Evolutionary conservation across 2,329 filamentous ascomycete genomes (phyloP).

Genomic region (Fusarium nygamai): DNA sequence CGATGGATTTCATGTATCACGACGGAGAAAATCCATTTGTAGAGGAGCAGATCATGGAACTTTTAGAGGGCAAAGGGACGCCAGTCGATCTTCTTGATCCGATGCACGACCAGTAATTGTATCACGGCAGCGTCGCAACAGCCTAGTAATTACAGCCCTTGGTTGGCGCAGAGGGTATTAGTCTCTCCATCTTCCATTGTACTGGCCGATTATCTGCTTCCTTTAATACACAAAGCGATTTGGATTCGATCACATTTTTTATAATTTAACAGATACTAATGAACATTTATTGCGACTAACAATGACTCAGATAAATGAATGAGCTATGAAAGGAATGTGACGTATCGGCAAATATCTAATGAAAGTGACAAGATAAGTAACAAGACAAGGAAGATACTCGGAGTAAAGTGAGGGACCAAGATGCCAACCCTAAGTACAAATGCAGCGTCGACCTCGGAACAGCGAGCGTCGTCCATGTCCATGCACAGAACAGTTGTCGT

Average conservation of each 20-base stretch:
- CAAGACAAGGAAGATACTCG: fast-evolving
- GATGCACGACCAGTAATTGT: background rate
- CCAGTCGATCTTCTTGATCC: background rate
- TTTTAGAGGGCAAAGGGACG: fast-evolving
- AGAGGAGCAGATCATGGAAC: fast-evolving
- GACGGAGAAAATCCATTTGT: conserved; percentile 5
- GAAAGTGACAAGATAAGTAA: fast-evolving
- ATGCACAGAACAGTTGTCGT: background rate
- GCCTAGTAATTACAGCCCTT: fast-evolving
- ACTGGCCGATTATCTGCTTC: too few species aligned
- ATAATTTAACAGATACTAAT: too few species aligned
- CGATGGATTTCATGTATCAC: background rate
- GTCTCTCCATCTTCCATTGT: background rate
- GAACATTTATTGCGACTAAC: too few species aligned
- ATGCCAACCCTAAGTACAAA: fast-evolving
- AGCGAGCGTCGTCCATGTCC: background rate
- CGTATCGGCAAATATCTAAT: fast-evolving
- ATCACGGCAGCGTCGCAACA: fast-evolving
- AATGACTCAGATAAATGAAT: too few species aligned
- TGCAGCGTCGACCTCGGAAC: background rate
- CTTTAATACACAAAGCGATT: too few species aligned
- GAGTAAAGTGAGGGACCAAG: fast-evolving
- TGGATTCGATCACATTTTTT: too few species aligned
- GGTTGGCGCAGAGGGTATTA: fast-evolving
- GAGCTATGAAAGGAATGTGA: background rate